phyloP scores from a whole-genome alignment of 352 stramenopile genomes.

The Saprolegnia diclina region DNA sequence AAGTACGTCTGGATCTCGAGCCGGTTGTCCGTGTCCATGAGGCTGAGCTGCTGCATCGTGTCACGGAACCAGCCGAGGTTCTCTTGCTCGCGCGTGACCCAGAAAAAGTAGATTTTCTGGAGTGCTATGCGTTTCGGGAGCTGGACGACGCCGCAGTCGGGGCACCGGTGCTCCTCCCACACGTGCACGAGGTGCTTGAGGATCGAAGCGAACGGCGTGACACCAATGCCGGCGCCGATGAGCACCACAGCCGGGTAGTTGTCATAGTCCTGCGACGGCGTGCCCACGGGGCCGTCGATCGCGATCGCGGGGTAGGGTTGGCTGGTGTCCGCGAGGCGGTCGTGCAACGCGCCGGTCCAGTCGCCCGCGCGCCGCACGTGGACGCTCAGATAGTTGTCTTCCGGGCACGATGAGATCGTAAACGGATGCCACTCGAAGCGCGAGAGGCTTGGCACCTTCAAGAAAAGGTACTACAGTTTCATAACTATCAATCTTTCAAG shows the following conservation, averaged over 20 bases:
- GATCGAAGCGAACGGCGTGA: constrained; percentile 44
- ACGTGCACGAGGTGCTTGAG: constrained; percentile 40
- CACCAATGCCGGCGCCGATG: constrained; percentile 36
- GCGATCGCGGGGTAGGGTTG: constrained; percentile 28
- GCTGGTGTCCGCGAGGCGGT: constrained; percentile 16
- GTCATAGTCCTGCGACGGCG: constrained; percentile 28
- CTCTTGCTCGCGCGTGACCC: constrained; percentile 68
- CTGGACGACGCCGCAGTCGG: constrained; percentile 44
- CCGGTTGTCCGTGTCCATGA: constrained; percentile 62
- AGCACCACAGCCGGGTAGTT: constrained; percentile 37
- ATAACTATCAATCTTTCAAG: constrained; percentile 5
- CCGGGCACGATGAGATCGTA: constrained; percentile 49
- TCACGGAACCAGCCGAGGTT: constrained; percentile 76
- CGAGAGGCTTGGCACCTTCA: constrained; percentile 53
- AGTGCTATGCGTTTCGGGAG: constrained; percentile 63
- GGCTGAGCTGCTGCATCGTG: constrained; percentile 75
- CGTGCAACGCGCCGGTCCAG: constrained; percentile 37
- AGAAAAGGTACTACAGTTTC: constrained; percentile 47
- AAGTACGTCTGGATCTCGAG: constrained; percentile 83
- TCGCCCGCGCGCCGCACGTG: constrained; percentile 41
- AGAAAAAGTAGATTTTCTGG: constrained; percentile 83
- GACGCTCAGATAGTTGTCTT: constrained; percentile 36
- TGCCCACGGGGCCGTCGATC: constrained; percentile 36
- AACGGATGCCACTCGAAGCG: constrained; percentile 74
- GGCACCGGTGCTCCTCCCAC: constrained; percentile 47